A percentile compares a stretch with the other conserved stretches of the same genome.
Conservation (phyloP, 768 basidiomycete genomes). For the Macrolepiota fuliginosa region DNA sequence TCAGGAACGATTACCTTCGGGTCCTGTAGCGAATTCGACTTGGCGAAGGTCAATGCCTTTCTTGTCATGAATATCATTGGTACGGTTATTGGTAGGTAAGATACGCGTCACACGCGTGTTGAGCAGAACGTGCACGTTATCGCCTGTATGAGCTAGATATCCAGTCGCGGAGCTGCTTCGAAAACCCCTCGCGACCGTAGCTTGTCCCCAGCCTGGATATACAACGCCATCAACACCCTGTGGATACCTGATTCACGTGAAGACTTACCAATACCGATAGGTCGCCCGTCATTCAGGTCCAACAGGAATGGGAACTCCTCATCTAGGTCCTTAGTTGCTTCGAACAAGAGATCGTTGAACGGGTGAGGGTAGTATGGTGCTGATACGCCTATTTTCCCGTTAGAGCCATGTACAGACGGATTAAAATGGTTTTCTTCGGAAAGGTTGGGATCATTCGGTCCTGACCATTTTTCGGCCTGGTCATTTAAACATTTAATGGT, state of each 20-base stretch:
- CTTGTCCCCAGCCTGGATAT: conserved; percentile 20
- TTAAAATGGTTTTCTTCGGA: conserved; percentile 23
- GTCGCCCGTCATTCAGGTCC: conserved; percentile 40
- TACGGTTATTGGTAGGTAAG: conserved; percentile 19
- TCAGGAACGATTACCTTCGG: not conserved
- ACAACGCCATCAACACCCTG: not conserved
- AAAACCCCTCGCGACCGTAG: conserved; percentile 17
- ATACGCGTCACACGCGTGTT: conserved; percentile 14
- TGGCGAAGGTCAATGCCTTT: not conserved
- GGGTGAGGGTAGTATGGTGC: conserved; percentile 20
- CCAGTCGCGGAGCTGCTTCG: conserved; percentile 23
- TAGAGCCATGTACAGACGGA: conserved; percentile 25
- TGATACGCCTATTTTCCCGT: conserved; percentile 23
- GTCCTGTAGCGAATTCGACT: not conserved
- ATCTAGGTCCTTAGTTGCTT: conserved; percentile 24
- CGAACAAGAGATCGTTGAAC: conserved; percentile 15
- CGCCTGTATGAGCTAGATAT: conserved; percentile 19
- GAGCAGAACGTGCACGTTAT: conserved; percentile 25
- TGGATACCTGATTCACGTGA: not conserved
- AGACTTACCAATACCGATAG: conserved; percentile 36
- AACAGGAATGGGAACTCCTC: conserved; percentile 35
- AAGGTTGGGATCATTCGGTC: conserved; percentile 12
- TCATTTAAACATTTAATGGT: not conserved
- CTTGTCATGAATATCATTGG: conserved; percentile 23
- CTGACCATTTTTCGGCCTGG: not conserved